A percentile compares a stretch with the other conserved stretches of the same genome.
Evolutionary conservation across 257 asterid species (phyloP).

Genomic region (Handroanthus guayacan): DNA sequence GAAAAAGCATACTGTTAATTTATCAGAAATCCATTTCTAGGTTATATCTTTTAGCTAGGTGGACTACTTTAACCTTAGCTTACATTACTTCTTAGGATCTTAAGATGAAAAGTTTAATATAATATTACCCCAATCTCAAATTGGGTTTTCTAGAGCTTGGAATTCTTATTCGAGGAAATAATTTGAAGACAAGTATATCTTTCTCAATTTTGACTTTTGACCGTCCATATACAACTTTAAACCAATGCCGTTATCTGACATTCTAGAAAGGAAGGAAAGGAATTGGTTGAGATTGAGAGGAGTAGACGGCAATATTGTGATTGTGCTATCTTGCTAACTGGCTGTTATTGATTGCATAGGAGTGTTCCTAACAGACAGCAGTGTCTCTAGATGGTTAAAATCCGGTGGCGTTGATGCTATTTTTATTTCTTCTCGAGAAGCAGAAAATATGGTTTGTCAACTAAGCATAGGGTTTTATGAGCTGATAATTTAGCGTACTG

Average conservation of each 20-base stretch:
- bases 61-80: background rate
- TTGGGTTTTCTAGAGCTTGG: background rate
- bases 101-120: background rate
- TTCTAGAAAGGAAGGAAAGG: slow-evolving; percentile 1
- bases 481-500: background rate
- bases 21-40: background rate
- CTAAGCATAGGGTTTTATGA: background rate
- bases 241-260: background rate
- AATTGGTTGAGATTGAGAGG: background rate
- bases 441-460: background rate
- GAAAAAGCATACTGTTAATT: background rate
- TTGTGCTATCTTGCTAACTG: background rate
- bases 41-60: background rate
- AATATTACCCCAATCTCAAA: background rate
- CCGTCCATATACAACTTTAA: background rate
- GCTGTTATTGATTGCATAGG: background rate
- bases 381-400: background rate
- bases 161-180: background rate
- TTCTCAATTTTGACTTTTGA: background rate
- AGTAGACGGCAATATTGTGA: background rate
- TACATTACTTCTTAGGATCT: background rate
- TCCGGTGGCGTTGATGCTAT: background rate
- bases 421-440: background rate
- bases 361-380: background rate
- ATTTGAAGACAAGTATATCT: background rate